Conservation (phyloP, 768 basidiomycete species). For the Artomyces pyxidatus region DNA sequence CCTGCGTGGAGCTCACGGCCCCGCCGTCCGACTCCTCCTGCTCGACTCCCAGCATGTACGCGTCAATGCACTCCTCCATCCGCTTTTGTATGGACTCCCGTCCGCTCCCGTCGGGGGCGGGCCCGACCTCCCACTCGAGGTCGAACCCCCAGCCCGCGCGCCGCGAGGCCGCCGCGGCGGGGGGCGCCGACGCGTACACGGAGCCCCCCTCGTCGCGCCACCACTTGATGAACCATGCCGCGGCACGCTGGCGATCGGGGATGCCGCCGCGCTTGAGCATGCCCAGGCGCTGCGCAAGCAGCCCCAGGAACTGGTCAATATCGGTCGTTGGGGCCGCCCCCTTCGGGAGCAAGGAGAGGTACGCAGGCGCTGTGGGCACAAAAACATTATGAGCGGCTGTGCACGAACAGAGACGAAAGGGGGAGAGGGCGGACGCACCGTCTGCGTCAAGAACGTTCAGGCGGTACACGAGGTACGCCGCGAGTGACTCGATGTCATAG, state of each 20-base stretch:
- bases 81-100: constrained; percentile 41
- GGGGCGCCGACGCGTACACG: constrained; percentile 38
- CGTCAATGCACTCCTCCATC: constrained; percentile 67
- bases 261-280: constrained; percentile 75
- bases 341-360: constrained; percentile 52
- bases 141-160: constrained; percentile 82
- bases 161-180: constrained; percentile 12
- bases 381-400: background rate
- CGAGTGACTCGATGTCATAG: constrained; percentile 78
- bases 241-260: constrained; percentile 62
- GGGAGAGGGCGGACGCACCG: constrained; percentile 35
- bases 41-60: constrained; percentile 35
- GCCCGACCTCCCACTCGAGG: constrained; percentile 51
- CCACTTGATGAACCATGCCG: constrained; percentile 76
- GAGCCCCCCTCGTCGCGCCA: constrained; percentile 76
- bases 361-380: constrained; percentile 53
- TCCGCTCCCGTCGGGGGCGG: constrained; percentile 14
- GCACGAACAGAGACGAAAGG: background rate
- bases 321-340: constrained; percentile 51
- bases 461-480: constrained; percentile 79
- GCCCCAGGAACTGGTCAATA: constrained; percentile 55
- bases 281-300: constrained; percentile 68
- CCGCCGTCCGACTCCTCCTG: constrained; percentile 46
- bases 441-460: constrained; percentile 71
- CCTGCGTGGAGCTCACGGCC: constrained; percentile 62